Percentiles rank a stretch among this genome's conserved stretches.
These are phyloP conservation scores for Skeletonema marinoi DNA, from an alignment of 108 stramenopile species.

Conservation along the genomic window DNA sequence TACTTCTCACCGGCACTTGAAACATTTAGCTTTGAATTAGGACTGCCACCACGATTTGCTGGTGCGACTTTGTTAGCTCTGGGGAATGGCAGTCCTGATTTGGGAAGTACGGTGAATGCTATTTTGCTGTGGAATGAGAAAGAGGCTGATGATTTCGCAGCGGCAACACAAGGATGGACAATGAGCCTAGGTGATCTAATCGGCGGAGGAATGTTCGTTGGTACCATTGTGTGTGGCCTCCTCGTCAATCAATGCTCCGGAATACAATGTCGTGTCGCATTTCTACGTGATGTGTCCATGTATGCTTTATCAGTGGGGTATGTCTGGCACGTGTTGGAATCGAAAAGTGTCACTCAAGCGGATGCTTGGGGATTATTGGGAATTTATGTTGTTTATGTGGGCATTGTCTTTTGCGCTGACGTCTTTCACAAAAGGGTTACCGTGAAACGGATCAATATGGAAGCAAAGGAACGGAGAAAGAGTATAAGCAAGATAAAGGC, in stretches of 20 bases:
- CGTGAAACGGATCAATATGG: slow-evolving; percentile 12
- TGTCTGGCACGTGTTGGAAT: slow-evolving; percentile 31
- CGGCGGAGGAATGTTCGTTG: slow-evolving; percentile 76
- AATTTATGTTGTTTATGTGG: slow-evolving; percentile 42
- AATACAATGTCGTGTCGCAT: slow-evolving; percentile 49
- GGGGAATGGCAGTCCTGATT: slow-evolving; percentile 86
- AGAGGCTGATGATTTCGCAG: background rate
- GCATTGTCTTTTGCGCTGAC: slow-evolving; percentile 42
- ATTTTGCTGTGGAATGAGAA: slow-evolving; percentile 41
- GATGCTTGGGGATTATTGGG: slow-evolving; percentile 35
- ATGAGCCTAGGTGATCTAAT: slow-evolving; percentile 66
- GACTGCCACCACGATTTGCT: slow-evolving; percentile 74
- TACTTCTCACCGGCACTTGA: slow-evolving; percentile 82
- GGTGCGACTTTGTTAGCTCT: slow-evolving; percentile 83
- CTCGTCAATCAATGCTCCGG: slow-evolving; percentile 37
- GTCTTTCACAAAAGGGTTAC: slow-evolving; percentile 56
- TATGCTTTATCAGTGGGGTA: slow-evolving; percentile 31
- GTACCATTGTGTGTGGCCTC: slow-evolving; percentile 55
- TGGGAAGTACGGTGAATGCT: slow-evolving; percentile 66
- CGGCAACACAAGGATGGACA: slow-evolving; percentile 37
- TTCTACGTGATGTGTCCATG: slow-evolving; percentile 50
- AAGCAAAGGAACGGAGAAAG: slow-evolving; percentile 33
- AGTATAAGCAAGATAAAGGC: slow-evolving; percentile 8
- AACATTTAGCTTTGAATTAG: slow-evolving; percentile 51
- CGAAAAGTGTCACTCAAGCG: slow-evolving; percentile 13